Evolutionary conservation across 805 yeast species (phyloP), one percentile per base, ranked within the genome.

Genomic region (Saccharomycopsis malanga): DNA sequence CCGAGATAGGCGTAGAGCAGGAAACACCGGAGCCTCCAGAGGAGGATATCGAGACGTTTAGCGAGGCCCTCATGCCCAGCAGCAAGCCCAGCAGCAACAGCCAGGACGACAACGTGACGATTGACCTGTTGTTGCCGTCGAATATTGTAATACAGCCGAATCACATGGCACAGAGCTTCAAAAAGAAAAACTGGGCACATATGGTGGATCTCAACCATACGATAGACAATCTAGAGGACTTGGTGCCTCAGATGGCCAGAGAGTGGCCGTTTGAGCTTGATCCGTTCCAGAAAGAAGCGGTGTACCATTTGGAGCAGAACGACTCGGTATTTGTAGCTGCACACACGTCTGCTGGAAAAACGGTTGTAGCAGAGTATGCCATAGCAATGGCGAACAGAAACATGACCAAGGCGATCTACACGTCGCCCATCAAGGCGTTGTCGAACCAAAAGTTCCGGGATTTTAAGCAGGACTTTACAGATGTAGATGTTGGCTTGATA

Each of bases 301-400:
- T 93, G 0, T 93, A 85, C 60, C 98, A 89, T 64, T 70, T 93
- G 52, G 99, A 93, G 60, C 96, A 88, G 63, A 98, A 98, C 34
- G 98, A 93, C 60, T 91, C 98, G 5, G 99, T 93, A 3, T 93
- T 93, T 65, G 96, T 93, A 2, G 98, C 98, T 3, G 99, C 99
- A 0, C 98, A 91, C 63, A 91, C 98, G 0, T 91, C 98, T 2
- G 98, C 98, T 0, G 98, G 98, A 66, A 91, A 91, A 60, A 91
- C 98, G 0, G 98, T 91, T 3, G 96, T 93, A 22, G 98, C 98
- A 0, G 98, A 91, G 61, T 91, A 91, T 61, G 98, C 98, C 3
- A 93, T 91, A 63, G 96, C 98, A 2, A 83, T 91, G 95, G 94
- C 98, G 1, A 77, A 81, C 52, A 72, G 95, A 61, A 91, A 93